Base-by-base conservation (phyloP, 169 alveolate genomes). In the Theileria annulata region DNA sequence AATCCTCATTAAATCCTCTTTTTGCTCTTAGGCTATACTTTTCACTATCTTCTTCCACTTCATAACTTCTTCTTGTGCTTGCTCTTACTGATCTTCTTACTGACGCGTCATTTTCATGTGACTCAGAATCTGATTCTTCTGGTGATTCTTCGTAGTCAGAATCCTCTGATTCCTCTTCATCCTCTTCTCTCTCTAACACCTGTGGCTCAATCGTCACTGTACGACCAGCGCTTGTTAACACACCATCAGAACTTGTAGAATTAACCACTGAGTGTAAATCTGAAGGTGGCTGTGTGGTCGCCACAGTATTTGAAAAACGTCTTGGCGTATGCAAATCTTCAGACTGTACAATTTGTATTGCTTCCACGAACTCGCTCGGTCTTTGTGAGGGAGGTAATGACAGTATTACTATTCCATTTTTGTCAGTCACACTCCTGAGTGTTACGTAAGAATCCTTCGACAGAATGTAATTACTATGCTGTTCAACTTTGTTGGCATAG, bases 361-460 rank as follows among this genome's bases (percentile, higher is more conserved):
- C 8, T 6, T 3, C 66, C 21, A 23, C 66, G 8, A 48, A 19
- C n/a, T 47, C 67, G 12, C 56, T 70, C 15, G 88, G 88, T 54
- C 88, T 60, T 12, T 77, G 72, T 1, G 88, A 33, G 12, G 73
- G 49, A 3, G 88, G 88, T 31, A 80, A 31, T n/a, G 81, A 49
- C 8, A 60, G 42, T 10, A 80, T 66, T 3, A 80, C 75, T 35
- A 73, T 80, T 3, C 88, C 88, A 17, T 75, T 67, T 23, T 80
- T 75, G 67, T 80, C 73, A 27, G 60, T 54, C 59, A 21, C 21
- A 9, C 82, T 73, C 70, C 67, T 80, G 19, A 73, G 47, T 2
- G 68, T 70, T 17, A 68, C 71, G 17, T 42, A 12, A 17, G 37
- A 76, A 21, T 58, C 42, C 0, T 63, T 15, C 9, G 67, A 0